Conservation (phyloP, 2,329 filamentous ascomycete species). For the Cyclaneusma minus region DNA sequence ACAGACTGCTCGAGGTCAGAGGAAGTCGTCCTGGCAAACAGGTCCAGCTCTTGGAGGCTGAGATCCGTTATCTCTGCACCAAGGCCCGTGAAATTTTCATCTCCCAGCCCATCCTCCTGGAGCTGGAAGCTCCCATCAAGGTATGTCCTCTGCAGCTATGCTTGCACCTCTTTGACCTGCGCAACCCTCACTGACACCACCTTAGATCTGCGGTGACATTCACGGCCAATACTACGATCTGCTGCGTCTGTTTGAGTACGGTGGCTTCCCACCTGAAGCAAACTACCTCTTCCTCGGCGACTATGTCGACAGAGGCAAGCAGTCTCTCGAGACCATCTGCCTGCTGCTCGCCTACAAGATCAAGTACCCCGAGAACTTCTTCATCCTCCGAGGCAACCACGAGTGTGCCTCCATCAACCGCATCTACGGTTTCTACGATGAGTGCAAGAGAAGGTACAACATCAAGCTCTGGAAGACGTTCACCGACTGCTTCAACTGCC, state of each 20-base stretch:
- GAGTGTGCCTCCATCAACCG: conserved; percentile 98
- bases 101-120: conserved; percentile 92
- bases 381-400: conserved; percentile 95
- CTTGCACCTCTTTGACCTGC: conserved; percentile 7
- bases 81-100: conserved; percentile 99
- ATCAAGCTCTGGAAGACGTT: conserved; percentile 99
- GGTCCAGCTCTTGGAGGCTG: conserved; percentile 88
- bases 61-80: conserved; percentile 95
- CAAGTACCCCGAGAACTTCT: conserved; percentile 99
- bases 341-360: conserved; percentile 97
- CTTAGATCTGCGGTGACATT: conserved; percentile 99
- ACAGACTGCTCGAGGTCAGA: conserved; percentile 91
- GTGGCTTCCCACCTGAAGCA: conserved; percentile 92
- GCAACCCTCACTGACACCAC: conserved; percentile 5
- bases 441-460: conserved; percentile 98
- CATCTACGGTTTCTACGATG: conserved; percentile 99
- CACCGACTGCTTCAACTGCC: conserved; percentile 97
- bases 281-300: conserved; percentile 99
- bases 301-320: conserved; percentile 97
- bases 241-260: conserved; percentile 92
- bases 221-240: conserved; percentile 99
- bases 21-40: conserved; percentile 97
- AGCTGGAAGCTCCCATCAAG: conserved; percentile 98
- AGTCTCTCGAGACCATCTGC: conserved; percentile 97
- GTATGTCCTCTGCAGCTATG: conserved; percentile 31